These are phyloP conservation scores for Aspergillus diversus DNA, from an alignment of 495 filamentous ascomycete species.

Conservation along the genomic window DNA sequence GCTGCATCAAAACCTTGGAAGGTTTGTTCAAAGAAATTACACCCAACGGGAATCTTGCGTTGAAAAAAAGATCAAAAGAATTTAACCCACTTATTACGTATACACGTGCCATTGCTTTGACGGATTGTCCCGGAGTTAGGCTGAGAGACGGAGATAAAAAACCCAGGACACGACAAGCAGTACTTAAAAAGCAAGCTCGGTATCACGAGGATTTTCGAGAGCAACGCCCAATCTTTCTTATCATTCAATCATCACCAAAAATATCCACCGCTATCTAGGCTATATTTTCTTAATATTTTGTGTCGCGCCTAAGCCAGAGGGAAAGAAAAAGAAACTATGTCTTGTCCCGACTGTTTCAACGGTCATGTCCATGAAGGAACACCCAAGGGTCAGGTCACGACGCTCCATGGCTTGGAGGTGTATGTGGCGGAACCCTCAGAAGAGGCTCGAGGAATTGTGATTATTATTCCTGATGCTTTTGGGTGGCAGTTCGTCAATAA, in stretches of 20 bases:
- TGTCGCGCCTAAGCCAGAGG: background rate
- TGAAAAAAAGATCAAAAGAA: background rate
- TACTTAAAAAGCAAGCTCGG: no score
- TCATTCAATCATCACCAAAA: background rate
- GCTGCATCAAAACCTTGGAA: no score
- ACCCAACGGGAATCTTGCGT: background rate
- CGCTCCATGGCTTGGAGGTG: slow-evolving; percentile 51
- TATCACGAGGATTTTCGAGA: no score
- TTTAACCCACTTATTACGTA: background rate
- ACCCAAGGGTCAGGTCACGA: slow-evolving; percentile 33
- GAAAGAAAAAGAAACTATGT: slow-evolving; percentile 23
- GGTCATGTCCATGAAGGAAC: slow-evolving; percentile 34
- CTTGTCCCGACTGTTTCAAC: slow-evolving; percentile 38
- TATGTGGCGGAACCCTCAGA: slow-evolving; percentile 49
- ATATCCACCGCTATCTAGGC: background rate
- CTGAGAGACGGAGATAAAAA: slow-evolving; percentile 8
- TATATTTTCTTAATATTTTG: background rate
- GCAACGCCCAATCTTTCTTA: background rate
- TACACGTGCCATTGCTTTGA: background rate
- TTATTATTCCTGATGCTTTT: slow-evolving; percentile 61
- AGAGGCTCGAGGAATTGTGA: slow-evolving; percentile 47
- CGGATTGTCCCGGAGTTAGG: background rate
- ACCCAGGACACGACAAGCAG: background rate
- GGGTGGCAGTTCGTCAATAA: slow-evolving; percentile 61
- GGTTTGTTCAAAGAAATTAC: no score